Base-by-base conservation (phyloP, 1,284 basidiomycete species). In the Earliella scabrosa region DNA sequence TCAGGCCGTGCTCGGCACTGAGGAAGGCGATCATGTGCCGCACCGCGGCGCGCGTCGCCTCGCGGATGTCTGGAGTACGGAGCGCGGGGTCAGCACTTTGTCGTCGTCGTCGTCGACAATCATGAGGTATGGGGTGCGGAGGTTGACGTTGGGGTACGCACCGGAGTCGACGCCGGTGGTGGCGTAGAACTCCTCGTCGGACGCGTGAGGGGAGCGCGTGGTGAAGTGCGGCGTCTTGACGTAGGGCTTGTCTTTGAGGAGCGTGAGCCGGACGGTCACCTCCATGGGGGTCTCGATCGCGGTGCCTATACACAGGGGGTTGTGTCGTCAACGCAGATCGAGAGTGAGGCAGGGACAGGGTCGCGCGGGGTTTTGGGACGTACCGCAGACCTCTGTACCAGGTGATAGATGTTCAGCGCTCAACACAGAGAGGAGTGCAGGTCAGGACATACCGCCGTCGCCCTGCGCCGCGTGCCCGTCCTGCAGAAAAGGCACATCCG, bases 381-480 rank as follows among this genome's bases (percentile, higher is more conserved):
- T 38, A 83, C 82, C 82, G 58, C 80, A 83, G 46, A 84, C 81
- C 73, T 85, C 82, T 83, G 56, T 4, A 7, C 16, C 10, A n/a
- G n/a, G n/a, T n/a, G n/a, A n/a, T n/a, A n/a, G n/a, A n/a, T n/a
- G n/a, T n/a, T n/a, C n/a, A n/a, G n/a, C n/a, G n/a, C n/a, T n/a
- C n/a, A n/a, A n/a, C n/a, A n/a, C n/a, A n/a, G n/a, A n/a, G n/a
- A n/a, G n/a, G n/a, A n/a, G n/a, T n/a, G 21, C 48, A 46, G 34
- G 60, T 34, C 10, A 58, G 18, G 16, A 70, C 76, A 59, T 58
- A 82, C 84, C 84, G 67, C 85, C 85, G 62, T 86, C 85, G 7
- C 85, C 85, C 70, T 86, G 85, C 2, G 81, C 83, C 6, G 82
- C 84, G 68, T 86, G 85, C 1, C 85, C 85, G 57, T 87, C 85